A percentile compares a stretch with the other conserved stretches of the same genome.
Evolutionary conservation across 257 asterid genomes (phyloP).

Genomic region (Solanum pinnatisectum): DNA sequence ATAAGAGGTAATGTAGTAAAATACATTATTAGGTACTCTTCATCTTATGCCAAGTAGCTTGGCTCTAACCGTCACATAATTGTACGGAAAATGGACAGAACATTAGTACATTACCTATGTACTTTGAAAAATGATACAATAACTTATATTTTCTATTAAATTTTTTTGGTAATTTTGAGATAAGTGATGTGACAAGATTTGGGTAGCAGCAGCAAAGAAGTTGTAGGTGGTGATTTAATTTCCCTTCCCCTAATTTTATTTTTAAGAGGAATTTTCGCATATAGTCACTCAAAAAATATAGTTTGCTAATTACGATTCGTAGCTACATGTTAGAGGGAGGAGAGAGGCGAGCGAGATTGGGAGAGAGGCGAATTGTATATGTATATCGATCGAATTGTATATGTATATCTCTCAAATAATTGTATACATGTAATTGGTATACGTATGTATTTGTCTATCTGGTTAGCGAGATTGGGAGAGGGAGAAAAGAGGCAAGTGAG

Average conservation of each 20-base stretch:
- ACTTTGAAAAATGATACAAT: background rate
- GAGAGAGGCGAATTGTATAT: no score
- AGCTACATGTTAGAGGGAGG: no score
- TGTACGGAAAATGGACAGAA: background rate
- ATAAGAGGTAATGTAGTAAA: background rate
- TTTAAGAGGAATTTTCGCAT: no score
- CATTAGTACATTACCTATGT: background rate
- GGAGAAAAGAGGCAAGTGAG: no score
- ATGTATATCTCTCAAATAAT: no score
- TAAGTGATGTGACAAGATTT: background rate
- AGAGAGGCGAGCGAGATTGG: no score
- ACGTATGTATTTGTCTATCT: no score
- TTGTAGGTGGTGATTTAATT: background rate
- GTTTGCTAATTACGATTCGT: no score
- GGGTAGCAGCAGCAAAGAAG: background rate
- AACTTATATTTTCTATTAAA: background rate
- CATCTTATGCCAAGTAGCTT: background rate
- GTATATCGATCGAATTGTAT: no score
- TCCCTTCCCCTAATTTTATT: background rate
- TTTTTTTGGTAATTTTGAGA: background rate
- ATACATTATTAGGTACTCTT: background rate
- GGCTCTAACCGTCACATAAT: background rate
- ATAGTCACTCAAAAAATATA: no score
- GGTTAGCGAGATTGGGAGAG: no score
- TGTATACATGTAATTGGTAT: no score